Base-by-base conservation (phyloP, 768 basidiomycete genomes). In the Hygrocybe coccinea region DNA sequence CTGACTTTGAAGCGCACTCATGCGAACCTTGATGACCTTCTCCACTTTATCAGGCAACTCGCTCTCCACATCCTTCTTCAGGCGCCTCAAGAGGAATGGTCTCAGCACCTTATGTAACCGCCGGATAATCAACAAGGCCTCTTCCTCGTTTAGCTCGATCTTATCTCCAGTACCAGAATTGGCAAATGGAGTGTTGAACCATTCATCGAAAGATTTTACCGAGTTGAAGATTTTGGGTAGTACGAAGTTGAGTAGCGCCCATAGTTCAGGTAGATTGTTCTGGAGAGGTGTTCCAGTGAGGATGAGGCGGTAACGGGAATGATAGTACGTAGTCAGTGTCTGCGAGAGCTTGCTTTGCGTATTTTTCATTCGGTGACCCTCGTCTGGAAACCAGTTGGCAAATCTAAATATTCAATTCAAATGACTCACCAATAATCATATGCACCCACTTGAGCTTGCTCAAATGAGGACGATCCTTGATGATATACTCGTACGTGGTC, bases 171-270 rank as follows among this genome's bases (percentile, higher is more conserved):
- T 90, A 29, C 95, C 95, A n/a, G 94, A 92, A 71, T 92, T 97
- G 57, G 97, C 95, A 62, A 99, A 99, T 0, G 97, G 97, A 1
- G 95, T 97, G 75, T 97, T 98, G 80, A 98, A 99, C 97, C 97
- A 99, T 67, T 98, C 97, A 64, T 98, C 97, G 69, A 99, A 98
- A 19, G 94, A 95, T 69, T 97, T 95, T 58, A 97, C 94, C 0
- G 95, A 98, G 75, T 97, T 98, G 80, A 99, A 98, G 67, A 98
- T 85, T 72, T 91, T 93, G 12, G 92, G 92, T 5, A 93, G 79
- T 34, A 89, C 93, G 67, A 97, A 97, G 70, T 97, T 97, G 66
- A 97, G 86, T 45, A 97, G 78, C 0, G 95, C 82, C 94, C 95
- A 97, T 39, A 97, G 73, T 71, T 97, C 95, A 5, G 94, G 93